phyloP scores from a whole-genome alignment of 2,329 filamentous ascomycete species.

The Pseudocercospora musae region DNA sequence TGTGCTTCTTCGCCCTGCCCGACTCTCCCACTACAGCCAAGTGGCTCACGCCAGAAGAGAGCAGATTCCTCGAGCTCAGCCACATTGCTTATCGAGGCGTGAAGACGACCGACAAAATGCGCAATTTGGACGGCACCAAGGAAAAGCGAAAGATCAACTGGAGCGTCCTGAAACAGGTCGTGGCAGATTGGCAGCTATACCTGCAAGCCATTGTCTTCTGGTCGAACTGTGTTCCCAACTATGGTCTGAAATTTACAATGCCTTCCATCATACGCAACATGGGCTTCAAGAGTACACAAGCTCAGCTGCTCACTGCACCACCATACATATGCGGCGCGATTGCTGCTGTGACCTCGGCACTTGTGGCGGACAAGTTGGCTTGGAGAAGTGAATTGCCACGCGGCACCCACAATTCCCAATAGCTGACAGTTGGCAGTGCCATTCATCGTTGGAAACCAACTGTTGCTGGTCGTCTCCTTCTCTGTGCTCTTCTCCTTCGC shows the following conservation, averaged over 20 bases:
- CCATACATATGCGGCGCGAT: slow-evolving; percentile 33
- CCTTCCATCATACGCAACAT: slow-evolving; percentile 49
- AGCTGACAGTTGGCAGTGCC: slow-evolving; percentile 16
- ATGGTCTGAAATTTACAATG: slow-evolving; percentile 38
- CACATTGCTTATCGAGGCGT: slow-evolving; percentile 55
- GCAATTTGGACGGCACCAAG: slow-evolving; percentile 25
- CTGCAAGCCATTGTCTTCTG: slow-evolving; percentile 26
- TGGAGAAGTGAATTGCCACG: slow-evolving; percentile 22
- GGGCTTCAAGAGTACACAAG: slow-evolving; percentile 24
- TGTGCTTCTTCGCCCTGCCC: slow-evolving; percentile 53
- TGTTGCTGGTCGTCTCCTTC: slow-evolving; percentile 30
- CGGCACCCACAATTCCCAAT: neutral
- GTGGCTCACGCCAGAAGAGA: slow-evolving; percentile 63
- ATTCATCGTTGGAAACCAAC: slow-evolving; percentile 30
- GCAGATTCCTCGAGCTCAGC: slow-evolving; percentile 64
- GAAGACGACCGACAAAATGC: slow-evolving; percentile 10
- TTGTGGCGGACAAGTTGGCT: slow-evolving; percentile 32
- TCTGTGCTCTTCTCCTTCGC: slow-evolving; percentile 29
- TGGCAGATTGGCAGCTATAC: slow-evolving; percentile 28
- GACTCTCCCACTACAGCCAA: slow-evolving; percentile 48
- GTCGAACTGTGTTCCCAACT: slow-evolving; percentile 27
- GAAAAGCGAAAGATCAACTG: slow-evolving; percentile 44
- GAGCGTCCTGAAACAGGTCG: slow-evolving; percentile 23
- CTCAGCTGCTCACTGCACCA: slow-evolving; percentile 30
- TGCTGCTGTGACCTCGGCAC: slow-evolving; percentile 30